Base-by-base conservation (phyloP, 371 early-diverging fungal species). In the Mucor velutinosus region DNA sequence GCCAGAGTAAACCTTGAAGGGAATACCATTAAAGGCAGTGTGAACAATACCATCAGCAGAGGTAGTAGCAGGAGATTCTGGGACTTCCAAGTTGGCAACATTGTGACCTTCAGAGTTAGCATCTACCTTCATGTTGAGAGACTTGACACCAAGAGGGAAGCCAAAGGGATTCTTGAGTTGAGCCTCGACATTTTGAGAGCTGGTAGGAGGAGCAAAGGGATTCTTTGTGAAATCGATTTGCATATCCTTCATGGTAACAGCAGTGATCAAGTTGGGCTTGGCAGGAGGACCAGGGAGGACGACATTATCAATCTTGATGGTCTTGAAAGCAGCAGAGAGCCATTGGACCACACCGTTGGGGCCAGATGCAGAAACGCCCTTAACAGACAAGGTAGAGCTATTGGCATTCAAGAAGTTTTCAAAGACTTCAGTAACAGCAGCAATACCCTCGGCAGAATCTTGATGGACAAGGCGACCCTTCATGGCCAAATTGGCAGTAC, bases 121-220 rank as follows among this genome's bases (percentile, higher is more conserved):
- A 55, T 57, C 69, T 47, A 85, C 81, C 35, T 81, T 67, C 80
- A 86, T 83, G 65, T 80, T 73, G 27, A 88, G 69, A 27, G 77
- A 71, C 11, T 65, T 68, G 49, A 89, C 84, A 58, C 68, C 79
- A 59, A 89, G 76, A 59, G 86, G 85, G 87, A 87, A 86, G 19
- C 85, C 79, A 39, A 87, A 87, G 5, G 89, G 87, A 68, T 72
- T 83, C 69, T 87, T 76, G 62, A 83, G 76, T 65, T 84, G 81
- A 37, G 71, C 77, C 51, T 86, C 78, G 60, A 84, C 82, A 53
- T 78, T 59, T 57, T 75, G 77, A 33, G 87, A 87, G 4, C 84
- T 75, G 23, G 83, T 74, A 63, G 74, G 67, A 49, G 86, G 78
- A 55, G 76, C 74, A 69, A 84, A 87, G 51, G 82, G 77, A 66